Evolutionary conservation across 2,329 filamentous ascomycete genomes (phyloP).

Genomic region (Penicillium sp.): DNA sequence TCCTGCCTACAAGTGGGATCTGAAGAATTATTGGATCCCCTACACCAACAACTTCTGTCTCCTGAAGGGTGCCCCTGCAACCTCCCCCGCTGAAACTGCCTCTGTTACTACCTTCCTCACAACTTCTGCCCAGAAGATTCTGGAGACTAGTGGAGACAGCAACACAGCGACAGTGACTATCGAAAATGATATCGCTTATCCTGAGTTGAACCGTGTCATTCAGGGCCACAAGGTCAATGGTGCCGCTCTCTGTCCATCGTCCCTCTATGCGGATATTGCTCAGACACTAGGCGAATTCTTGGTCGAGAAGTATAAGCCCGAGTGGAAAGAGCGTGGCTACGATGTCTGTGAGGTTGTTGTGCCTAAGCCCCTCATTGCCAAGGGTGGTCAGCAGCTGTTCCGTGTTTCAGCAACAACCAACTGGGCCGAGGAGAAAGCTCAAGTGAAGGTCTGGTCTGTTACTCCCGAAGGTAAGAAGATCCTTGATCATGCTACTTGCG

Average conservation of each 20-base stretch:
- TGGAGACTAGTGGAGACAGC: constrained; percentile 28
- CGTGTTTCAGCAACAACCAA: constrained; percentile 37
- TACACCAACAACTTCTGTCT: constrained; percentile 39
- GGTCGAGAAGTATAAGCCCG: constrained; percentile 35
- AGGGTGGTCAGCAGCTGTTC: constrained; percentile 39
- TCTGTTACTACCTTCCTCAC: constrained; percentile 27
- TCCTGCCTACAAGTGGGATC: constrained; percentile 41
- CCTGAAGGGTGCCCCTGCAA: constrained; percentile 32
- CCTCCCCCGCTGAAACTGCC: constrained; percentile 11
- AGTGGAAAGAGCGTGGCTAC: constrained; percentile 30
- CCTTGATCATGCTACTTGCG: constrained; percentile 37
- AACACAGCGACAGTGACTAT: constrained; percentile 31
- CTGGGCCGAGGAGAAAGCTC: constrained; percentile 33
- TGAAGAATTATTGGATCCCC: constrained; percentile 42
- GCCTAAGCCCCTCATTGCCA: constrained; percentile 58
- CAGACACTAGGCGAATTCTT: constrained; percentile 37
- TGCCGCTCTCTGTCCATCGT: constrained; percentile 36
- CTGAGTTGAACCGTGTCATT: constrained; percentile 35
- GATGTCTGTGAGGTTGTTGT: constrained; percentile 38
- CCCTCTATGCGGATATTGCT: constrained; percentile 40
- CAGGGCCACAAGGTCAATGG: constrained; percentile 40
- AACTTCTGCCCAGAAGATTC: constrained; percentile 31
- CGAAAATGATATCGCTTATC: constrained; percentile 37
- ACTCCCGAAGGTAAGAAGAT: constrained; percentile 38
- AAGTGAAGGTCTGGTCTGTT: constrained; percentile 38